Conservation (phyloP, 768 basidiomycete genomes). For the Suillus sp. region DNA sequence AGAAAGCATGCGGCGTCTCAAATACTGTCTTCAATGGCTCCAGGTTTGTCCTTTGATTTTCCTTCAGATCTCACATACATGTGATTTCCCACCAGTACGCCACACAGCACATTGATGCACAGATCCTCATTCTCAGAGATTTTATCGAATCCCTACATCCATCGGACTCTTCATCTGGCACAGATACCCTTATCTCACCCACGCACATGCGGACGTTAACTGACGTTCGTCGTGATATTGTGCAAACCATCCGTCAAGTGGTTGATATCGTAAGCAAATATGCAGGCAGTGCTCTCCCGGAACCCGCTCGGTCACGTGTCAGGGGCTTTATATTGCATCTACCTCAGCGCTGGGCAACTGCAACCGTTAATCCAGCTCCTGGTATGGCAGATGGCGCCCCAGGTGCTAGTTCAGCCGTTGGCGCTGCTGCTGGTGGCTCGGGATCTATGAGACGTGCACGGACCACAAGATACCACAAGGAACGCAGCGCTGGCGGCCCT, state of each 20-base stretch:
- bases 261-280: conserved; percentile 87
- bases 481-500: conserved; percentile 41
- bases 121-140: conserved; percentile 80
- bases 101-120: conserved; percentile 83
- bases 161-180: conserved; percentile 26
- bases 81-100: conserved; percentile 60
- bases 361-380: conserved; percentile 28
- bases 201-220: conserved; percentile 68
- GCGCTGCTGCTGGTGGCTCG: conserved; percentile 29
- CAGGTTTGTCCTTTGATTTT: conserved; percentile 51
- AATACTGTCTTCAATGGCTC: conserved; percentile 87
- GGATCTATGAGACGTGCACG: conserved; percentile 24
- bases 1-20: conserved; percentile 83
- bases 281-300: conserved; percentile 83
- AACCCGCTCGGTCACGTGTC: conserved; percentile 75
- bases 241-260: conserved; percentile 87
- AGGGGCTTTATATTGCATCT: conserved; percentile 75
- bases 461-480: conserved; percentile 31
- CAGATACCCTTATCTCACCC: conserved; percentile 41
- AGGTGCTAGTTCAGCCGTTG: conserved; percentile 40
- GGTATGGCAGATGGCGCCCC: conserved; percentile 31
- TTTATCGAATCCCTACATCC: conserved; percentile 74
- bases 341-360: conserved; percentile 79
- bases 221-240: conserved; percentile 76
- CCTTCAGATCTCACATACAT: conserved; percentile 1